Evolutionary conservation across 371 early-diverging fungal species (phyloP).

Genomic region (Mortierella sp.): DNA sequence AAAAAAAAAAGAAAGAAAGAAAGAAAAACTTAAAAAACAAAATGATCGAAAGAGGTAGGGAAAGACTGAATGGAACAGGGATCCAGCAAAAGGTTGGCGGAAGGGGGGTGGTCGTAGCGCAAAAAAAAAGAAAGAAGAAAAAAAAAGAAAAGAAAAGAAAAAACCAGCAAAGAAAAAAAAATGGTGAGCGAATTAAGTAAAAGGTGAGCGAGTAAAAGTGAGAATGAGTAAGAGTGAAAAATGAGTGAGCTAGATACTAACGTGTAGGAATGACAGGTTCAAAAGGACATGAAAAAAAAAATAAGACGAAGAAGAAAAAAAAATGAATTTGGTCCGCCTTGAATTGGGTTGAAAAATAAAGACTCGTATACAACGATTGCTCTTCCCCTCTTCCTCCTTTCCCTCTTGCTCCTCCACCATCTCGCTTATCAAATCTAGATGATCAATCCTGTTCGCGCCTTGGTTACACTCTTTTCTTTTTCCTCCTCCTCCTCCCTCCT

Average conservation of each 20-base stretch:
- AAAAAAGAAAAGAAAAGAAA: constrained; percentile 8
- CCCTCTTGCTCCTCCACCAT: too few species aligned
- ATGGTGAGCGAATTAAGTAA: background rate
- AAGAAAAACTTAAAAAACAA: background rate
- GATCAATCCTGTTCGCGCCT: too few species aligned
- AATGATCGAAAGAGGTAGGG: background rate
- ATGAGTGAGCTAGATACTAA: background rate
- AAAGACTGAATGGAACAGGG: background rate
- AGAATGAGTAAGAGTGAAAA: background rate
- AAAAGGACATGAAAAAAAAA: background rate
- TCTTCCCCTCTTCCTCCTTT: too few species aligned
- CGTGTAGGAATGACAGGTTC: too few species aligned
- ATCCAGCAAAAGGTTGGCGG: background rate
- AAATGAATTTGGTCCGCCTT: background rate
- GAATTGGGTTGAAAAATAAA: too few species aligned
- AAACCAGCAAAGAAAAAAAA: background rate
- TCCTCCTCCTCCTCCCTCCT: background rate
- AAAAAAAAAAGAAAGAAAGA: background rate
- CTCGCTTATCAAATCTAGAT: too few species aligned
- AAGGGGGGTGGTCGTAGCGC: too few species aligned
- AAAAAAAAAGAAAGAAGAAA: constrained; percentile 2
- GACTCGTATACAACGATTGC: too few species aligned
- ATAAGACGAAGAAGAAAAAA: background rate
- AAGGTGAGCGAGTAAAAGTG: background rate
- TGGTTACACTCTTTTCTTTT: too few species aligned